A percentile compares a stretch with the other conserved stretches of the same genome.
phyloP scores from a whole-genome alignment of 164 flowering plant species.

The Magnolia officinalis region DNA sequence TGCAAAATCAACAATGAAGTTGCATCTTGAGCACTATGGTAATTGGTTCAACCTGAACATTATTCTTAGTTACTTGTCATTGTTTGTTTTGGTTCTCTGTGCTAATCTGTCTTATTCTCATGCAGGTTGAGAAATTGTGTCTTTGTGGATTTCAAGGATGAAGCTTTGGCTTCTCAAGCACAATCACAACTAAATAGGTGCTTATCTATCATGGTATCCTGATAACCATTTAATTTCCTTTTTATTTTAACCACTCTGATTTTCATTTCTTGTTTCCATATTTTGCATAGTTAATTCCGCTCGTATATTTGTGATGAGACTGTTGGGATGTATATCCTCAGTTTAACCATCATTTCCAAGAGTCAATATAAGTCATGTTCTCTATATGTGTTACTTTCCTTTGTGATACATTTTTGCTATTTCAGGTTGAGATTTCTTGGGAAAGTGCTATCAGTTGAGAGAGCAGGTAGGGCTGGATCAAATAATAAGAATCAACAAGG shows the following conservation, averaged over 20 bases:
- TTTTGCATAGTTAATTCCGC: not conserved
- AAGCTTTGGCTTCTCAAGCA: conserved; percentile 70
- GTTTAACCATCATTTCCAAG: not conserved
- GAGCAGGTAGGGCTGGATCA: conserved; percentile 35
- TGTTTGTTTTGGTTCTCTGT: not conserved
- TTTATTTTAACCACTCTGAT: not conserved
- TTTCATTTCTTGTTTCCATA: conserved; percentile 1
- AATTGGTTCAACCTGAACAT: not conserved
- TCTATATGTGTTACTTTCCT: not conserved
- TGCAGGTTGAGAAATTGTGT: conserved; percentile 82
- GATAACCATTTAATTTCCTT: not conserved
- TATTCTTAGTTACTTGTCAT: not conserved
- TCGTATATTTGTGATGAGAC: not conserved
- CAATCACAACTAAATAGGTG: conserved; percentile 81
- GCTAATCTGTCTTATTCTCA: not conserved
- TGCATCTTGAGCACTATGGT: not conserved
- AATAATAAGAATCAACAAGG: conserved; percentile 22
- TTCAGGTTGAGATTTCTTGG: conserved; percentile 87
- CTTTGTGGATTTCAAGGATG: conserved; percentile 77
- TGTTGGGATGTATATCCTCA: not conserved
- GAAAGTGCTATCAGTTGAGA: conserved; percentile 75
- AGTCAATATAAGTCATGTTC: not conserved
- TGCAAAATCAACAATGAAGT: not conserved
- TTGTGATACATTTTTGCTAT: not conserved
- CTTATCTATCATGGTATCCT: not conserved